Evolutionary conservation across 768 basidiomycete species (phyloP).

Genomic region (Plicaturopsis crispa): DNA sequence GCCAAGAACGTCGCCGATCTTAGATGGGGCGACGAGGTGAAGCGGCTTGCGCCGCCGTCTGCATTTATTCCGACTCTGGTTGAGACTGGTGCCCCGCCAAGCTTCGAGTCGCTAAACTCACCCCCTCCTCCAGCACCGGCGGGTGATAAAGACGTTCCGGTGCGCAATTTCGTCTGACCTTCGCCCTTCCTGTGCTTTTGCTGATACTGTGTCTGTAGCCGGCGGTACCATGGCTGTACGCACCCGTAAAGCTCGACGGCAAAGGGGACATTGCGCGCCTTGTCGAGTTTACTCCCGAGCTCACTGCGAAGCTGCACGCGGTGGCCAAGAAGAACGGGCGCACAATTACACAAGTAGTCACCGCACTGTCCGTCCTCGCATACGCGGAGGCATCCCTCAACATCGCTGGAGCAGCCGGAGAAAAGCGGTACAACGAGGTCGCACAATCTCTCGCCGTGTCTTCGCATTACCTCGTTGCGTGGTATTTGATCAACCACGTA

Average conservation of each 20-base stretch:
- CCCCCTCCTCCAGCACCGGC: not conserved
- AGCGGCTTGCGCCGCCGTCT: not conserved
- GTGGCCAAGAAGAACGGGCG: not conserved
- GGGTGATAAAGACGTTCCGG: not conserved
- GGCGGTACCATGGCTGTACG: not conserved
- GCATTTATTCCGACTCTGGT: not conserved
- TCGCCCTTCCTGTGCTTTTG: too few relatives aligned
- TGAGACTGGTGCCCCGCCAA: not conserved
- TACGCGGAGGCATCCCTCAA: not conserved
- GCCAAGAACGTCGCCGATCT: not conserved
- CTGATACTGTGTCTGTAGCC: too few relatives aligned
- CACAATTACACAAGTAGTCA: conserved; percentile 3
- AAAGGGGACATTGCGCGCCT: not conserved
- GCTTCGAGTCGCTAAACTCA: not conserved
- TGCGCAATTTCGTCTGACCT: not conserved
- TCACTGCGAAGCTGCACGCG: conserved; percentile 2
- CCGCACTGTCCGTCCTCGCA: not conserved
- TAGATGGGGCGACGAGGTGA: conserved; percentile 2
- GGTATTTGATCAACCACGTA: conserved; percentile 2
- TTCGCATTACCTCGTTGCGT: not conserved
- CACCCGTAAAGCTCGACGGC: not conserved
- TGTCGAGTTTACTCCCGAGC: not conserved
- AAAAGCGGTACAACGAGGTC: not conserved
- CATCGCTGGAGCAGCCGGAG: not conserved
- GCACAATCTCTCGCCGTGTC: not conserved